phyloP scores from a whole-genome alignment of 2,329 filamentous ascomycete species.

The Paecilomyces formosus region DNA sequence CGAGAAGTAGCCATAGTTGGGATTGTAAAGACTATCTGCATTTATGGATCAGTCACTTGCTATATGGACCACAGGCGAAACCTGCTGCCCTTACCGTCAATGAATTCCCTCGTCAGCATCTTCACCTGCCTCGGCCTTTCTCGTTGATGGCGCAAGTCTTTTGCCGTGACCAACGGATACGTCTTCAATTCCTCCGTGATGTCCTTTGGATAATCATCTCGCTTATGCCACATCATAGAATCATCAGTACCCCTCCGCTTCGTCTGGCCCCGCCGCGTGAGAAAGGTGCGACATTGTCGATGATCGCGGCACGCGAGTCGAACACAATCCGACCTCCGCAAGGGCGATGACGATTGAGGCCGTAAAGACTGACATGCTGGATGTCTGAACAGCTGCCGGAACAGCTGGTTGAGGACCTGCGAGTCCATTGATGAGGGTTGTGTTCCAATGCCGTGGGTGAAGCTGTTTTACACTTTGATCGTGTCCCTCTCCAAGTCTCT shows the following conservation, averaged over 20 bases:
- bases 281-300: conserved; percentile 28
- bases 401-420: conserved; percentile 66
- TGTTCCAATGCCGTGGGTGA: neutral
- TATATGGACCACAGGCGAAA: neutral
- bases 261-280: conserved; percentile 25
- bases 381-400: conserved; percentile 77
- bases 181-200: conserved; percentile 70
- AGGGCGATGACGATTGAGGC: conserved; percentile 27
- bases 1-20: conserved; percentile 90
- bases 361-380: conserved; percentile 52
- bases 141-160: conserved; percentile 62
- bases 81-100: conserved; percentile 60
- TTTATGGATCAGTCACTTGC: neutral
- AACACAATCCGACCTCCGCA: conserved; percentile 9
- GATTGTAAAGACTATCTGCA: conserved; percentile 86
- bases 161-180: conserved; percentile 80
- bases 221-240: conserved; percentile 80
- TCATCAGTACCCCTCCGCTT: conserved; percentile 33
- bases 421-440: conserved; percentile 61
- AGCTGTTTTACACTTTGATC: neutral
- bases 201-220: conserved; percentile 68
- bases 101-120: conserved; percentile 96
- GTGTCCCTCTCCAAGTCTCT: neutral
- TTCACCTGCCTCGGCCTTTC: conserved; percentile 82
- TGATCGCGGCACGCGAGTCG: conserved; percentile 15